Evolutionary conservation across 2,329 filamentous ascomycete species (phyloP), one percentile per base, ranked within the genome.

Genomic region (Fusarium sp.): DNA sequence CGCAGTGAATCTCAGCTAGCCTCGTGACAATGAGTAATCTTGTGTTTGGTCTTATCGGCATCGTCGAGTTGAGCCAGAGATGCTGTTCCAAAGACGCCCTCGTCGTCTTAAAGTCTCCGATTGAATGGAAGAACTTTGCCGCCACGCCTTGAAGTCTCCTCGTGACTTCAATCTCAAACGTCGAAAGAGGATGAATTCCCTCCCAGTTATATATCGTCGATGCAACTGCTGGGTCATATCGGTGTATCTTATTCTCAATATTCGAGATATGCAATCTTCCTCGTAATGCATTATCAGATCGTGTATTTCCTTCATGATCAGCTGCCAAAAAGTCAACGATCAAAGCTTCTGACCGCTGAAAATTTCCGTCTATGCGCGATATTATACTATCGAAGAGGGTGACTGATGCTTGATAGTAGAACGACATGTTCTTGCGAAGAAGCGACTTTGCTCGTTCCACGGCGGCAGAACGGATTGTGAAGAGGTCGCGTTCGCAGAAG

Each of bases 171-270:
- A 79, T 78, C 12, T 82, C 81, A 11, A 82, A 72, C 0, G 73
- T 75, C 0, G 81, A 82, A 5, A 81, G 63, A 0, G 81, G 81
- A 18, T 77, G 75, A 0, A 75, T 66, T 0, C 78, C 79, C 5
- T 78, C 67, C 81, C 81, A 82, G 6, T 66, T 68, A 44, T 82
- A 82, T 22, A 82, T 82, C 22, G 66, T 74, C 0, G 76, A 72
- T 0, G 79, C 72, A 6, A 82, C 77, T 17, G 79, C 79, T 0
- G 65, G 66, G 11, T 82, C 80, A 47, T 81, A 81, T 2, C 76
- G 73, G 28, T 79, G 77, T 5, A 82, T 80, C 56, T 81, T 82
- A 41, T 80, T 82, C 42, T 82, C 81, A 4, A 82, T 70, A n/a
- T 78, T 76, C 0, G 81, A 81, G 2, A 82, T 80, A 28, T 82